A percentile compares a stretch with the other conserved stretches of the same genome.
These are phyloP conservation scores for Tulasnella sp. DNA, from an alignment of 768 basidiomycete species.

Conservation along the genomic window DNA sequence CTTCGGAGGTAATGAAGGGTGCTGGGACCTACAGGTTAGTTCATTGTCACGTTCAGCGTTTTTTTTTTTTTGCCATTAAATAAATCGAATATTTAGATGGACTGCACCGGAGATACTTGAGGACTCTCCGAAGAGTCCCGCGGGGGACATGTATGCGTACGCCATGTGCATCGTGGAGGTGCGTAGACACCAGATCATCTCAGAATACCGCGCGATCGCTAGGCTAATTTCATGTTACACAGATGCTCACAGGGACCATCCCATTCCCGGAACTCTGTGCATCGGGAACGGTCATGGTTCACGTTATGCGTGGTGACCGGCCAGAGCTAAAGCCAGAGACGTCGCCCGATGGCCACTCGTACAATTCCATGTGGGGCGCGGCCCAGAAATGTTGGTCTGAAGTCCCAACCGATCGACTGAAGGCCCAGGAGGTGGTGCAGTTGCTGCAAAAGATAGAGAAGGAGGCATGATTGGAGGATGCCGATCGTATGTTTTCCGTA, in stretches of 20 bases:
- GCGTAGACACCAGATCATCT: no score
- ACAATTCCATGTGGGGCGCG: not conserved
- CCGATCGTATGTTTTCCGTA: no score
- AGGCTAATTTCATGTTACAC: no score
- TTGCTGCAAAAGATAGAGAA: not conserved
- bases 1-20: not conserved
- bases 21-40: slow-evolving; percentile 9
- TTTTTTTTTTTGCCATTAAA: not conserved
- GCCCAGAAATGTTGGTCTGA: not conserved
- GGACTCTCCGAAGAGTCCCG: not conserved
- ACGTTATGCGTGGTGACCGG: not conserved
- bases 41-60: no score
- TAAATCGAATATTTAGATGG: not conserved
- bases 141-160: slow-evolving; percentile 11
- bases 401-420: not conserved
- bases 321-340: not conserved
- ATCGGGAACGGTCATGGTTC: not conserved
- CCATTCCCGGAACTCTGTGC: not conserved
- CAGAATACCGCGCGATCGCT: no score
- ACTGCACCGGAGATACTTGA: slow-evolving; percentile 5
- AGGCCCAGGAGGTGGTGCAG: not conserved
- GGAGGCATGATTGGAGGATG: not conserved
- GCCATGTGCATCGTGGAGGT: slow-evolving; percentile 18
- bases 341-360: slow-evolving; percentile 9
- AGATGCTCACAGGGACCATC: slow-evolving; percentile 5